Percentiles rank a stretch among this genome's conserved stretches.
Evolutionary conservation across 108 stramenopile species (phyloP).

Genomic region (Cyclostephanos tholiformis): DNA sequence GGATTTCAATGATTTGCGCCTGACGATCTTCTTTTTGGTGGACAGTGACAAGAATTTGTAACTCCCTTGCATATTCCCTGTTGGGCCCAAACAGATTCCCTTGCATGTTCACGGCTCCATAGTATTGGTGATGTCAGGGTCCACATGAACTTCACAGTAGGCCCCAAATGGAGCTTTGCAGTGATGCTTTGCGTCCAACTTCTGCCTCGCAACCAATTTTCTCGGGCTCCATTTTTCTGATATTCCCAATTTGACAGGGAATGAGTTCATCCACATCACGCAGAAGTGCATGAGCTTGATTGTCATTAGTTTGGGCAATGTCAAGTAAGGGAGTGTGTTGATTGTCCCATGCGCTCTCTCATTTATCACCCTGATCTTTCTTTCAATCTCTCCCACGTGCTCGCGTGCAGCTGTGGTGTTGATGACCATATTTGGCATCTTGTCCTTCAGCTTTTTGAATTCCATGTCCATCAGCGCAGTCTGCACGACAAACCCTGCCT

Average conservation of each 20-base stretch:
- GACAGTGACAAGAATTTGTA: too few relatives aligned
- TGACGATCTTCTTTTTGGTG: too few relatives aligned
- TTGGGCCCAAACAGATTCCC: too few relatives aligned
- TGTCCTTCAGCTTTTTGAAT: too few relatives aligned
- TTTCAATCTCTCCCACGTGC: constrained; percentile 21
- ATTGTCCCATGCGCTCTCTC: constrained; percentile 28
- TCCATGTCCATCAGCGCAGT: too few relatives aligned
- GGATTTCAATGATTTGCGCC: too few relatives aligned
- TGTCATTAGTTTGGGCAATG: constrained; percentile 10
- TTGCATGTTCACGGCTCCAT: not conserved
- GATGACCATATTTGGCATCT: not conserved
- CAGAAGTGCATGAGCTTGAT: too few relatives aligned
- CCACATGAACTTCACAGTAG: not conserved
- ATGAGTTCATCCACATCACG: constrained; percentile 32
- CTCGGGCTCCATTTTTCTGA: constrained; percentile 34
- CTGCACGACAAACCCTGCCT: too few relatives aligned
- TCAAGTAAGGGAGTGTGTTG: constrained; percentile 27
- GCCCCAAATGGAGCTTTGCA: constrained; percentile 13
- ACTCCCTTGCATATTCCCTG: too few relatives aligned
- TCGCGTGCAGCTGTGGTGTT: constrained; percentile 25
- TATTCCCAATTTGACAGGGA: constrained; percentile 18
- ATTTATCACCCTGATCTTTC: constrained; percentile 26
- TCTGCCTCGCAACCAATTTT: constrained; percentile 3
- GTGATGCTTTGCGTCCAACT: not conserved
- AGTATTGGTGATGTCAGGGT: not conserved